A percentile compares a stretch with the other conserved stretches of the same genome.
phyloP scores from a whole-genome alignment of 805 yeast genomes.

The Metschnikowia lunata region DNA sequence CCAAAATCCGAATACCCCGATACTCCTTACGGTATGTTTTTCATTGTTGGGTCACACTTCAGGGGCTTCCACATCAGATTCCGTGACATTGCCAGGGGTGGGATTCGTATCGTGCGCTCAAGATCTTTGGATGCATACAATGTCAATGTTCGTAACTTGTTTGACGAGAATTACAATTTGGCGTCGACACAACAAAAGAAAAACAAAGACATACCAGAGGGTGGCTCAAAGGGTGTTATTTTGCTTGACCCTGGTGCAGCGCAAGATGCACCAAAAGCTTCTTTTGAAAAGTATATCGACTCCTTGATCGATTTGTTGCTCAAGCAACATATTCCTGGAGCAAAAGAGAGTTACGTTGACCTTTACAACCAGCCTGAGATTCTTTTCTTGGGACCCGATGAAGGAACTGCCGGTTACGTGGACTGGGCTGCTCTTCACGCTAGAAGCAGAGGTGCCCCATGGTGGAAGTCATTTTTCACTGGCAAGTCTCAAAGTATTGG shows the following conservation, averaged over 20 bases:
- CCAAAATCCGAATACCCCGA: constrained; percentile 87
- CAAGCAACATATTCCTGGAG: constrained; percentile 64
- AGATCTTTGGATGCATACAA: constrained; percentile 81
- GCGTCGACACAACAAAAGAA: constrained; percentile 95
- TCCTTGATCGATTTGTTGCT: constrained; percentile 81
- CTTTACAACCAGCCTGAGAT: constrained; percentile 81
- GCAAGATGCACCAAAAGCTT: constrained; percentile 74
- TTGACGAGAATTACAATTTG: constrained; percentile 93
- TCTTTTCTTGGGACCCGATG: constrained; percentile 98
- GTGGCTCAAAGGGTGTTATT: constrained; percentile 97
- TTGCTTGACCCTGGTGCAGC: constrained; percentile 73
- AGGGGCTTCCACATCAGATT: constrained; percentile 97
- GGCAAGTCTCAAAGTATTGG: constrained; percentile 91
- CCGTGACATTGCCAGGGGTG: constrained; percentile 97
- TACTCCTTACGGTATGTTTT: constrained; percentile 90
- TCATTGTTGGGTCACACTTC: constrained; percentile 93
- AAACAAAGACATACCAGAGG: constrained; percentile 98
- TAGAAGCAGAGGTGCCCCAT: constrained; percentile 82
- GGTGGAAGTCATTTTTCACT: constrained; percentile 98
- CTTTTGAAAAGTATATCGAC: constrained; percentile 91
- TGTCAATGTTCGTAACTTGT: constrained; percentile 78
- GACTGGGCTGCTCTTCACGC: constrained; percentile 99
- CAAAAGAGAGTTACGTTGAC: constrained; percentile 81
- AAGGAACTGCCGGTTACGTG: constrained; percentile 92
- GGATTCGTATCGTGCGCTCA: constrained; percentile 90